Base-by-base conservation (phyloP, 768 basidiomycete genomes). In the Suillus variegatus region DNA sequence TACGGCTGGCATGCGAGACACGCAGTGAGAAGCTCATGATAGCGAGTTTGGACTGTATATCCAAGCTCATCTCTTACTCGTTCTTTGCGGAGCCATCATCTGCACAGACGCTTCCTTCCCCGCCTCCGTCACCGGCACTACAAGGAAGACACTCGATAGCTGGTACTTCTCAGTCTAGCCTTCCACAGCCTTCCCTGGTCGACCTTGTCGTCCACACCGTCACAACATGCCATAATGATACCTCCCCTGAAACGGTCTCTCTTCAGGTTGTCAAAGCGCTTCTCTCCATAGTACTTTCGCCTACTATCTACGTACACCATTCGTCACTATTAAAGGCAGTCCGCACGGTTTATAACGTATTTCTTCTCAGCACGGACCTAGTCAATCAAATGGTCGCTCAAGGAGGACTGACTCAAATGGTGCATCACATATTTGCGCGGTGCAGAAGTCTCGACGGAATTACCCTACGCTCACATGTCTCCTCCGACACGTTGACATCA, bases 321-420 rank as follows among this genome's bases (percentile, higher is more conserved):
- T 97, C 95, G 6, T 92, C 94, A 13, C 83, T 99, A 52, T 85
- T 99, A 69, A 98, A 98, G 76, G 95, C 95, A 36, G 93, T 99
- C 40, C 87, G 97, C 56, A 98, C 97, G 22, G 97, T 99, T 4
- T 99, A 99, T 81, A 99, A 99, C 75, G 90, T 99, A 65, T 99
- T 99, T 76, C 82, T 99, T 35, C 83, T 99, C 65, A 95, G 94
- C 71, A 84, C 85, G 25, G 94, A 97, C 72, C 85, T 91, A 6
- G 92, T 95, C 60, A 99, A 97, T 70, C 97, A 99, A 79, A 96
- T 93, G 82, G 97, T 99, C 44, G 97, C 97, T 20, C 97, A 99
- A 77, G 97, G 97, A 22, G 95, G 96, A 20, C 85, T 99, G 20
- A 95, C 95, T 0, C 97, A 99, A 76, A 99, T 99, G 90, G 95